A percentile compares a stretch with the other conserved stretches of the same genome.
Evolutionary conservation across 176 grass and related monocot genomes (phyloP).

Genomic region (Tillandsia leiboldiana): DNA sequence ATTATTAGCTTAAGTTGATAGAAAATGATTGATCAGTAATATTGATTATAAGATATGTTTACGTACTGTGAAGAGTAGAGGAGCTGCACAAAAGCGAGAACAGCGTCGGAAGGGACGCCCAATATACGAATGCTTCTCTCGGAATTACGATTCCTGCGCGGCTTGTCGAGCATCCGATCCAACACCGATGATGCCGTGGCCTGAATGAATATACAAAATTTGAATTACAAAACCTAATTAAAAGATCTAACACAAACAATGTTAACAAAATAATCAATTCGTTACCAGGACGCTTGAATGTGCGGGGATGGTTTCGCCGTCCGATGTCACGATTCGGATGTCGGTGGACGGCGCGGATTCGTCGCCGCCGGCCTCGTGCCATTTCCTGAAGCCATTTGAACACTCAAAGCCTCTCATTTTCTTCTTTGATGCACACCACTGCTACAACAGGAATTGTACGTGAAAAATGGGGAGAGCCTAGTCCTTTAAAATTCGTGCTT

Average conservation of each 20-base stretch:
- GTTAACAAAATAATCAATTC: background rate
- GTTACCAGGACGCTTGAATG: conserved; percentile 75
- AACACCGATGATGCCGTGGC: conserved; percentile 67
- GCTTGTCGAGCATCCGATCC: conserved; percentile 50
- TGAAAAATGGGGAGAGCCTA: too few relatives aligned
- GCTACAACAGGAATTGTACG: too few relatives aligned
- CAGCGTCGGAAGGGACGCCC: conserved; percentile 46
- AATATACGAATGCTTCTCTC: conserved; percentile 41
- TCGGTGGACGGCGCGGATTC: conserved; percentile 28
- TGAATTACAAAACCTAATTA: background rate
- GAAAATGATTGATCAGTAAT: too few relatives aligned
- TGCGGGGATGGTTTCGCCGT: conserved; percentile 59
- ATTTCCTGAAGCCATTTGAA: background rate
- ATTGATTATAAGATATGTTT: too few relatives aligned
- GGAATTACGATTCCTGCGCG: conserved; percentile 21
- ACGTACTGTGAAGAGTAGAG: conserved; percentile 48
- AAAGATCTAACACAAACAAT: background rate
- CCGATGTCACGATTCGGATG: conserved; percentile 57
- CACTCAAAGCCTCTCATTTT: too few relatives aligned
- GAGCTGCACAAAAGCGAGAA: conserved; percentile 57
- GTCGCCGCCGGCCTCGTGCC: conserved; percentile 1
- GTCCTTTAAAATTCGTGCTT: too few relatives aligned
- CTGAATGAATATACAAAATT: background rate
- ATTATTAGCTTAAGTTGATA: too few relatives aligned
- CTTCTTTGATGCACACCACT: too few relatives aligned